Base-by-base conservation (phyloP, 1,284 basidiomycete species). In the Leccinum variabile region DNA sequence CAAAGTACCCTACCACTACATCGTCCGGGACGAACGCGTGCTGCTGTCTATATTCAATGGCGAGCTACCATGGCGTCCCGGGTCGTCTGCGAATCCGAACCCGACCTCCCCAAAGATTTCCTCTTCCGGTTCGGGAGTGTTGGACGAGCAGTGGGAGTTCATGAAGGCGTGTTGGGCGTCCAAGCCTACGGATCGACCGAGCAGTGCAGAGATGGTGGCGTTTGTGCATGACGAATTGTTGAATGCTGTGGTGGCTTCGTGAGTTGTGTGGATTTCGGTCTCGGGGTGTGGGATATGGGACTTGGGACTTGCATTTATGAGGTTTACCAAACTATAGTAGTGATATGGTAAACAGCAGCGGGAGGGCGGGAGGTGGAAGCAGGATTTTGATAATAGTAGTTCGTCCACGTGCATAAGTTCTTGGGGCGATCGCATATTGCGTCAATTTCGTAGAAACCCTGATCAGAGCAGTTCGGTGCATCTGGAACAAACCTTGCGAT, bases 91-190 rank as follows among this genome's bases (percentile, higher is more conserved):
- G 44, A 49, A 49, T 49, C 44, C 44, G 44, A 49, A 49, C 3
- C n/a, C 44, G 18, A 22, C 44, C 18, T 49, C 44, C 18, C 18
- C 44, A 22, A 22, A 11, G 3, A 4, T 22, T 49, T 22, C 44
- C 18, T 49, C 44, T 0, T 22, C 11, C 18, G 18, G 18, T 46
- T 49, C 44, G 10, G 0, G 10, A 11, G 44, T 49, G 18, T 49
- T 63, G 16, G 63, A 75, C 35, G 59, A 63, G 3, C 73, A 63
- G 25, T 74, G 73, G 70, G 13, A 50, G 0, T 70, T 73, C 18
- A 64, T 72, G 64, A 58, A 41, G 37, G 5, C 4, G 22, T 70
- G 69, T 52, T 73, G 69, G 71, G 63, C 64, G 1, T 61, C 25
- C n/a, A 54, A 59, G 5, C 35, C 44, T 5, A 33, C 14, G n/a